Conservation (phyloP, 2,329 filamentous ascomycete genomes). For the Stagonosporopsis tanaceti region DNA sequence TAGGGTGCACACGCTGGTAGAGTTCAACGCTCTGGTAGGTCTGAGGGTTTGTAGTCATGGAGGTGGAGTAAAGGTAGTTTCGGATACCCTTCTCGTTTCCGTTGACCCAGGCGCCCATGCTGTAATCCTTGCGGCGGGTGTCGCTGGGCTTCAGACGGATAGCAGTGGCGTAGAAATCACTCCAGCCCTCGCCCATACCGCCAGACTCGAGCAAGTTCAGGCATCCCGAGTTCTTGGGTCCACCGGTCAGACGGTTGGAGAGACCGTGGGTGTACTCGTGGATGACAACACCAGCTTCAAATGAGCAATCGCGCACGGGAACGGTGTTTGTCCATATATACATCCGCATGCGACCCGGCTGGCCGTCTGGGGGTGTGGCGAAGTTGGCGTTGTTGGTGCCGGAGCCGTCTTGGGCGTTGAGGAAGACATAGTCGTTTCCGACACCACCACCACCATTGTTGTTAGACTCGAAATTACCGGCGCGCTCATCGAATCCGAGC, state of each 20-base stretch:
- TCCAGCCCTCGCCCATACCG: slow-evolving; percentile 68
- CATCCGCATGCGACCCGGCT: slow-evolving; percentile 64
- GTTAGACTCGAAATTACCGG: slow-evolving; percentile 68
- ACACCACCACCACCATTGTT: slow-evolving; percentile 63
- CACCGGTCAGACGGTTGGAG: slow-evolving; percentile 66
- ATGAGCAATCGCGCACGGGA: slow-evolving; percentile 62
- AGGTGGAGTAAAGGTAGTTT: slow-evolving; percentile 61
- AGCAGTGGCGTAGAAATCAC: slow-evolving; percentile 64
- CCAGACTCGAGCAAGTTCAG: slow-evolving; percentile 58
- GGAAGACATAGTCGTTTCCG: slow-evolving; percentile 62
- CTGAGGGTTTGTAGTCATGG: slow-evolving; percentile 58
- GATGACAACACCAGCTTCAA: slow-evolving; percentile 67
- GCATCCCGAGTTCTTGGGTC: slow-evolving; percentile 62
- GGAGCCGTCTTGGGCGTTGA: slow-evolving; percentile 64
- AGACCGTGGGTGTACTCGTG: slow-evolving; percentile 59
- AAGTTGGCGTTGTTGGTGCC: slow-evolving; percentile 67
- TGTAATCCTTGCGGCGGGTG: slow-evolving; percentile 57
- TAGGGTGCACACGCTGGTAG: slow-evolving; percentile 54
- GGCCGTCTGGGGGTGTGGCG: slow-evolving; percentile 55
- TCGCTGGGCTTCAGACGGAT: slow-evolving; percentile 58
- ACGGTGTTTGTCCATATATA: slow-evolving; percentile 62
- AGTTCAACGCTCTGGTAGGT: slow-evolving; percentile 58
- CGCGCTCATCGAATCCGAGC: slow-evolving; percentile 65
- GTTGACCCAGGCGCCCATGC: slow-evolving; percentile 61
- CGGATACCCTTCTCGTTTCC: slow-evolving; percentile 58